Evolutionary conservation across 139 green algal genomes (phyloP).

Genomic region (Volvox reticuliferus): DNA sequence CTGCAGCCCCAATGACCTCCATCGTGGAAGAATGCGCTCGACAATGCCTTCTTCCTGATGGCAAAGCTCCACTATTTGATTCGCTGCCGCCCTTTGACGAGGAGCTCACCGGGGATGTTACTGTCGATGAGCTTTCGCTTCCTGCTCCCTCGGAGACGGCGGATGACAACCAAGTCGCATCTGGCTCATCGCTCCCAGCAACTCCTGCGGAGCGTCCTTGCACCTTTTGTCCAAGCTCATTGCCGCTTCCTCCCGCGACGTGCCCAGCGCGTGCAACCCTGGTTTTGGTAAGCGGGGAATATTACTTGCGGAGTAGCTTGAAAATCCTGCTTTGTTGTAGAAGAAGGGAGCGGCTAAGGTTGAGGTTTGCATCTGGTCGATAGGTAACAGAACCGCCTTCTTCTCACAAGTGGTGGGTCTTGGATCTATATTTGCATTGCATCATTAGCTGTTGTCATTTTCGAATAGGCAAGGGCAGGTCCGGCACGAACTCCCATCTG

Average conservation of each 20-base stretch:
- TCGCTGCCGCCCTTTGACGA: not conserved
- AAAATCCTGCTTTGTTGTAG: too few relatives aligned
- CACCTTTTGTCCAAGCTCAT: conserved; percentile 13
- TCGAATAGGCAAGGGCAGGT: too few relatives aligned
- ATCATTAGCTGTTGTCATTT: too few relatives aligned
- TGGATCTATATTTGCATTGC: too few relatives aligned
- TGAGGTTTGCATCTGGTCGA: too few relatives aligned
- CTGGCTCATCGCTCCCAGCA: conserved; percentile 8
- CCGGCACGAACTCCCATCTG: too few relatives aligned
- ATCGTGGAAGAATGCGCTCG: conserved; percentile 15
- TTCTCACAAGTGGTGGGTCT: too few relatives aligned
- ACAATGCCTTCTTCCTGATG: conserved; percentile 16
- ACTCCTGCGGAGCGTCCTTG: conserved; percentile 22
- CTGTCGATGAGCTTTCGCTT: not conserved
- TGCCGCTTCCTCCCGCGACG: not conserved
- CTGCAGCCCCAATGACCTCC: conserved; percentile 34
- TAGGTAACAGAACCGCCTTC: too few relatives aligned
- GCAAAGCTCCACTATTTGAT: not conserved
- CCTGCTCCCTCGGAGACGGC: not conserved
- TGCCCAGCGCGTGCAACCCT: conserved; percentile 1
- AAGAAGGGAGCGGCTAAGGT: too few relatives aligned
- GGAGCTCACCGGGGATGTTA: not conserved
- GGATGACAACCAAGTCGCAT: not conserved
- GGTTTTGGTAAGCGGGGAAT: conserved; percentile 15
- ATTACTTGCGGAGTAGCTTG: too few relatives aligned